phyloP scores from a whole-genome alignment of 352 stramenopile species.

The Globisporangium abappressorium region DNA sequence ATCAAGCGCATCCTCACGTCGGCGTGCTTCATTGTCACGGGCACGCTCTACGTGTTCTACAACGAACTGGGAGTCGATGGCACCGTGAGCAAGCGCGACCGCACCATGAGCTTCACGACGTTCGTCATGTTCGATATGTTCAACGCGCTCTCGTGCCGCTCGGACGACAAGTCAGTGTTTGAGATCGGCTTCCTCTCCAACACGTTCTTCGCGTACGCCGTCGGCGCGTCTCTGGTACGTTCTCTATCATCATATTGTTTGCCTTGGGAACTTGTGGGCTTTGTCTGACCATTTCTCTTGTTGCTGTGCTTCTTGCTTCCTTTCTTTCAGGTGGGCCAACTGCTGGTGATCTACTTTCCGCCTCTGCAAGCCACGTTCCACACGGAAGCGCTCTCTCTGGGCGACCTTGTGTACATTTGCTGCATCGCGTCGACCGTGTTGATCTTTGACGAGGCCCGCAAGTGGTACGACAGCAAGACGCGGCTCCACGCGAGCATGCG shows the following conservation, averaged over 20 bases:
- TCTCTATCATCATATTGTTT: background rate
- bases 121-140: constrained; percentile 99
- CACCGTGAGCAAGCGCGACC: constrained; percentile 91
- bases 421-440: constrained; percentile 92
- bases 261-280: background rate
- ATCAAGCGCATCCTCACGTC: constrained; percentile 64
- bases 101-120: constrained; percentile 98
- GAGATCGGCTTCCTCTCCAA: constrained; percentile 92
- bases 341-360: constrained; percentile 96
- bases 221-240: constrained; percentile 85
- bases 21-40: constrained; percentile 70
- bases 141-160: constrained; percentile 96
- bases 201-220: constrained; percentile 91
- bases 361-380: constrained; percentile 96
- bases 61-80: constrained; percentile 84
- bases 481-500: constrained; percentile 30
- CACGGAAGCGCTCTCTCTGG: constrained; percentile 92
- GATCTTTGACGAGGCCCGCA: constrained; percentile 93
- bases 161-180: constrained; percentile 92
- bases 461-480: constrained; percentile 64
- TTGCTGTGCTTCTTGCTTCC: constrained; percentile 7
- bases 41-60: constrained; percentile 85
- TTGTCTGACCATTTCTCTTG: background rate
- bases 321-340: constrained; percentile 76
- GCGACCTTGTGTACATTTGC: constrained; percentile 92